phyloP scores from a whole-genome alignment of 352 stramenopile species.

The Peronospora destructor region DNA sequence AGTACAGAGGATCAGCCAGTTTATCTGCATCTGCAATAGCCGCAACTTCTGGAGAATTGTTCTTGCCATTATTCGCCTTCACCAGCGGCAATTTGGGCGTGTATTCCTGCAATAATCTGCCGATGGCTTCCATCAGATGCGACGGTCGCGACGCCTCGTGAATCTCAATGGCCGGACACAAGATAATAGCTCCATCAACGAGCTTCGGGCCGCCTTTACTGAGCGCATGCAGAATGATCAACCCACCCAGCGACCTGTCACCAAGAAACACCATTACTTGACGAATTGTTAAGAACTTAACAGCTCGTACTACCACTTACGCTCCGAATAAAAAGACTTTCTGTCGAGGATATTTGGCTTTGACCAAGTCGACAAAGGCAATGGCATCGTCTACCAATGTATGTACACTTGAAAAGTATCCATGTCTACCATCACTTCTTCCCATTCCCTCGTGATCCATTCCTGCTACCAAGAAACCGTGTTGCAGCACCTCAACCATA shows the following conservation, averaged over 20 bases:
- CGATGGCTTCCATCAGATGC: constrained; percentile 35
- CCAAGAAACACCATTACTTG: constrained; percentile 1
- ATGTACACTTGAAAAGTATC: constrained; percentile 61
- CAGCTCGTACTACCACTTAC: constrained; percentile 23
- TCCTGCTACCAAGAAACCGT: constrained; percentile 55
- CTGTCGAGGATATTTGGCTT: constrained; percentile 49
- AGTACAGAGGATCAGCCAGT: constrained; percentile 58
- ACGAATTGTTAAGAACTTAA: constrained; percentile 2
- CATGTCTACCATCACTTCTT: constrained; percentile 64
- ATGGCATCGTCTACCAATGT: constrained; percentile 65
- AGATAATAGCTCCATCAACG: constrained; percentile 62
- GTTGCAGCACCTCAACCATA: constrained; percentile 56
- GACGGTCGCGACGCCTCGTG: constrained; percentile 48
- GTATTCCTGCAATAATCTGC: constrained; percentile 45
- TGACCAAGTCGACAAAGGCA: constrained; percentile 45
- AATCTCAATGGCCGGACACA: constrained; percentile 67
- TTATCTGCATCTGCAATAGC: constrained; percentile 51
- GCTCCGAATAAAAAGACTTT: constrained; percentile 71
- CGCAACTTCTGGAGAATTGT: constrained; percentile 54
- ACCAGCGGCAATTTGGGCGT: constrained; percentile 62
- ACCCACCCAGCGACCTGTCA: constrained; percentile 56
- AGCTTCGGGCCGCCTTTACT: constrained; percentile 39
- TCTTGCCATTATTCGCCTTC: constrained; percentile 48
- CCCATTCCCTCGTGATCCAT: constrained; percentile 75
- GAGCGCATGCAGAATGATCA: constrained; percentile 57